phyloP scores from a whole-genome alignment of 2,329 filamentous ascomycete species.

The Mariannaea sp. region DNA sequence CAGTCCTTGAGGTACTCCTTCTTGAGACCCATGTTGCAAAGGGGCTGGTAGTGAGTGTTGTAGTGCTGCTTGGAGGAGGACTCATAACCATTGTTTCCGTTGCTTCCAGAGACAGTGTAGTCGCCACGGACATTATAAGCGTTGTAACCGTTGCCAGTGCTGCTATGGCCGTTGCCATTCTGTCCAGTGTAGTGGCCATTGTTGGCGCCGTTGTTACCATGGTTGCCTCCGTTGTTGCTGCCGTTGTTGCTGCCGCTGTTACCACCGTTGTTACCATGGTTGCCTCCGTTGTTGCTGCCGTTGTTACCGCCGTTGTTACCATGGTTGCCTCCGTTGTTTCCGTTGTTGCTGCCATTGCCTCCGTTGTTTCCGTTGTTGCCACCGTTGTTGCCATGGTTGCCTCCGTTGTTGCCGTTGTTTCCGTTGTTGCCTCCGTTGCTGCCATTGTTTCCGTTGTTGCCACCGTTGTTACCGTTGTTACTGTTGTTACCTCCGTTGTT shows the following conservation, averaged over 20 bases:
- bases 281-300: conserved; percentile 10
- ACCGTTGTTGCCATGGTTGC: conserved; percentile 5
- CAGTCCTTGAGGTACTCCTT: conserved; percentile 24
- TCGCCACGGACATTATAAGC: conserved; percentile 32
- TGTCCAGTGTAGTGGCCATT: conserved; percentile 49
- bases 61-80: conserved; percentile 2
- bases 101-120: conserved; percentile 46
- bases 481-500: not conserved
- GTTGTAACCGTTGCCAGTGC: conserved; percentile 47
- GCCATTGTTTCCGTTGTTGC: conserved; percentile 1
- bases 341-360: not conserved
- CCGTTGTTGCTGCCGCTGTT: conserved; percentile 45
- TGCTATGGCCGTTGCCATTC: conserved; percentile 40
- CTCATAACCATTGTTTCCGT: conserved; percentile 22
- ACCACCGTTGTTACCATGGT: conserved; percentile 26
- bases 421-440: conserved; percentile 13
- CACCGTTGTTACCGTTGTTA: conserved; percentile 9
- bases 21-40: conserved; percentile 35
- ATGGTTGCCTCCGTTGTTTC: not conserved
- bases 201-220: conserved; percentile 24
- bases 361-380: conserved; percentile 15
- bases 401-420: not conserved
- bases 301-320: conserved; percentile 14
- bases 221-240: conserved; percentile 50
- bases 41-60: conserved; percentile 34